Base-by-base conservation (phyloP, 2,329 filamentous ascomycete species). In the Colletotrichum shisoi region DNA sequence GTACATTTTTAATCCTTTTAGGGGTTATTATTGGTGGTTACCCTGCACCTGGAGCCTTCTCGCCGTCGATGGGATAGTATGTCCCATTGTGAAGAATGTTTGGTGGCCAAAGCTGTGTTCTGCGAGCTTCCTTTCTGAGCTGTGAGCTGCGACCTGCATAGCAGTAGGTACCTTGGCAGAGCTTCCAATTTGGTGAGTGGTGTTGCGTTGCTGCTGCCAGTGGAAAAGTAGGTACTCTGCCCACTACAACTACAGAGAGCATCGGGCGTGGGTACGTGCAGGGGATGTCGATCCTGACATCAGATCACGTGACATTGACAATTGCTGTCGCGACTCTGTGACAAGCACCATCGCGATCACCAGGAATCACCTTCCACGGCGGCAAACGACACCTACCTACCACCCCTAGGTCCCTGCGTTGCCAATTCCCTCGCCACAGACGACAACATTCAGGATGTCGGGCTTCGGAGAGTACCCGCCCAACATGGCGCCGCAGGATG, bases 401-500 rank as follows among this genome's bases (percentile, higher is more conserved):
- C 37, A 65, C 48, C 40, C 52, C 53, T 34, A 51, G 15, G 62
- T 61, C 42, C 49, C 53, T 34, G 51, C 21, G 62, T 61, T 67
- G 62, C 58, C 37, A 68, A 70, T 54, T 44, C 21, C 7, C 4
- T 37, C 19, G 48, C 56, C 31, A 45, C 21, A 59, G 56, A 17
- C 53, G 42, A 39, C 39, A 56, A 24, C 19, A 61, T n/a, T 15
- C 70, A 80, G 67, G 3, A 90, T 89, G 87, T 81, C 85, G 45
- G 82, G 86, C 72, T 87, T 90, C 71, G 82, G 82, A 70, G 85
- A 88, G 58, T 90, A 89, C 71, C 86, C 87, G 77, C 85, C 88
- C 17, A 88, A 89, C 69, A 88, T 89, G 84, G 82, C 83, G 73
- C 86, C 88, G 17, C 83, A 87, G 73, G 87, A 89, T 74, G 86